Base-by-base conservation (phyloP, 495 filamentous ascomycete genomes). In the Margaritispora aquatica region DNA sequence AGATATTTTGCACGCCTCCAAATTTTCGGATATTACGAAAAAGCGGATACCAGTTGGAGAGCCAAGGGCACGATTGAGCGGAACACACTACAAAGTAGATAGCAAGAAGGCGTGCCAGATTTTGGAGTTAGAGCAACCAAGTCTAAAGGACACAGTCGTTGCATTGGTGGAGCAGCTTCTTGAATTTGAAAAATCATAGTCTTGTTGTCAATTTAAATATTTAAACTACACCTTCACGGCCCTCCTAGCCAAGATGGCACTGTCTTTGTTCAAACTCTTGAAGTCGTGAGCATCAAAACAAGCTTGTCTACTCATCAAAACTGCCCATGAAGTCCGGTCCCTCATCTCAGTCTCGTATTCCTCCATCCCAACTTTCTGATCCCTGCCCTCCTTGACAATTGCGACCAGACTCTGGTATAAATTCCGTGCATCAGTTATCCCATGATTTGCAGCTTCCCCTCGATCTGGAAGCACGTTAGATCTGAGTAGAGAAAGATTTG, bases 251-350 rank as follows among this genome's bases (percentile, higher is more conserved):
- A 75, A 58, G 5, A 75, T 55, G 11, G 74, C 71, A 57, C 71
- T 74, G 15, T 52, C 22, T 0, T 60, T 50, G 51, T 41, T 66
- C 51, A 76, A 66, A 2, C 57, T 71, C 51, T 69, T 61, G 64
- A 78, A 85, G 29, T 80, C 72, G 68, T 88, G 85, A 0, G 85
- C 84, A 67, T 87, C 85, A 0, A 86, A 49, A 63, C 84, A 86
- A 1, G 84, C 85, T 62, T 79, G 77, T 2, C 85, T 71, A 29
- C 80, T 83, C 4, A 77, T 73, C 26, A 82, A 63, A 19, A 86
- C 80, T 1, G 77, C 82, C 0, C 76, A 74, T 5, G 70, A 71
- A 0, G 77, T 71, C 5, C 84, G 72, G 5, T 67, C 51, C n/a
- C 80, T 73, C 55, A 85, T 75, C 27, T 72, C 75, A 10, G 71